These are phyloP conservation scores for Solanum etuberosum DNA, from an alignment of 257 asterid genomes.

Conservation along the genomic window DNA sequence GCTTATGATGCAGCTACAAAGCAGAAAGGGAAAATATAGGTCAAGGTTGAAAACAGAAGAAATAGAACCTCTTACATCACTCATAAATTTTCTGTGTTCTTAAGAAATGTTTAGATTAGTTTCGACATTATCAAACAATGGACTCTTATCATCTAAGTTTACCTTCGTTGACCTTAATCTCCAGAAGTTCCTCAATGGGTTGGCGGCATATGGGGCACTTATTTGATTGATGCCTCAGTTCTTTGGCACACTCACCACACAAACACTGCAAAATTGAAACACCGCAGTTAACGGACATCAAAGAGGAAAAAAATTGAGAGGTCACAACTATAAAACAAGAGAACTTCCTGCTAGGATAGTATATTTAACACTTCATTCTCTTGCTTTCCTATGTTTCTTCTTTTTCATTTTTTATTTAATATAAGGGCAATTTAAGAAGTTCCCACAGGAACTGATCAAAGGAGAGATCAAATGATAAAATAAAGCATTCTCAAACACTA, in stretches of 20 bases:
- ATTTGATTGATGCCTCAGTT: slow-evolving; percentile 67
- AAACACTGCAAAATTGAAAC: slow-evolving; percentile 42
- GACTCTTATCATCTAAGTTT: neutral
- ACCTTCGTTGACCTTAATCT: slow-evolving; percentile 76
- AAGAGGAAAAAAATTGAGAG: neutral
- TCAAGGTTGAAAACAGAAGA: neutral
- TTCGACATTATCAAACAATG: neutral
- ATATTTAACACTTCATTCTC: neutral
- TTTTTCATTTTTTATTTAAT: neutral
- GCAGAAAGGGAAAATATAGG: neutral
- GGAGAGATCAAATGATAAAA: neutral
- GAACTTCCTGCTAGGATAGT: neutral
- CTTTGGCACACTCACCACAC: slow-evolving; percentile 82
- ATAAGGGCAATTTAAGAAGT: neutral
- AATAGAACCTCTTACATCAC: neutral
- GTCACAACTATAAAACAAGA: neutral
- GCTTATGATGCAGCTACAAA: neutral
- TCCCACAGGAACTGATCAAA: neutral
- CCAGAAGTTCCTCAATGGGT: slow-evolving; percentile 77
- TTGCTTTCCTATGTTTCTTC: neutral
- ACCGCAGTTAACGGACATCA: neutral
- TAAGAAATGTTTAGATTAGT: neutral
- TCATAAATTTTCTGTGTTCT: neutral
- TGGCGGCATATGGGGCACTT: slow-evolving; percentile 87
- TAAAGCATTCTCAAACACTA: neutral